Conservation (phyloP, 129 eudicot genomes). For the Tagetes patula region DNA sequence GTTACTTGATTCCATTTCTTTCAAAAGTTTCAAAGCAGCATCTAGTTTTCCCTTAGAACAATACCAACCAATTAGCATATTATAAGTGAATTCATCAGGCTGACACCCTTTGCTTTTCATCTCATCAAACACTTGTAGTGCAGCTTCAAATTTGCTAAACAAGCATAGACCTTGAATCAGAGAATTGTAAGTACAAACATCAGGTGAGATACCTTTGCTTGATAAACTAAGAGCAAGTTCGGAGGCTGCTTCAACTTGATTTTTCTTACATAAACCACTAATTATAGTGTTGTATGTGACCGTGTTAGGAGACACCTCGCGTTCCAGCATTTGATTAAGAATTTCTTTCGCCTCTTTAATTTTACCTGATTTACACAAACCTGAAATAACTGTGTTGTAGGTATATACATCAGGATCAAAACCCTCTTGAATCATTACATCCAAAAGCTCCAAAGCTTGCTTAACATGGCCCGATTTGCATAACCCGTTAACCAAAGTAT, state of each 20-base stretch:
- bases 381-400: slow-evolving; percentile 79
- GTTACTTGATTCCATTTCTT: slow-evolving; percentile 81
- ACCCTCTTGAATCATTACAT: slow-evolving; percentile 80
- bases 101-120: slow-evolving; percentile 81
- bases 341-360: slow-evolving; percentile 66
- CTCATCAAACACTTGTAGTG: slow-evolving; percentile 62
- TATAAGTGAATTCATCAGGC: slow-evolving; percentile 89
- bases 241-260: slow-evolving; percentile 78
- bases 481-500: slow-evolving; percentile 72
- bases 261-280: slow-evolving; percentile 76
- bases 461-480: slow-evolving; percentile 76
- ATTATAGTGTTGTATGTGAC: slow-evolving; percentile 86
- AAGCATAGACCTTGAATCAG: slow-evolving; percentile 86
- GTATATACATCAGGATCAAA: slow-evolving; percentile 79
- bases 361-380: slow-evolving; percentile 71
- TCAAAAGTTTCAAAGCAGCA: slow-evolving; percentile 57
- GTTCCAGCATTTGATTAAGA: slow-evolving; percentile 65
- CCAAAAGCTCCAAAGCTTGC: slow-evolving; percentile 75
- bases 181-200: slow-evolving; percentile 82
- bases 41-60: slow-evolving; percentile 73
- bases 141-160: slow-evolving; percentile 48
- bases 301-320: slow-evolving; percentile 69
- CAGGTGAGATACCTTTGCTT: slow-evolving; percentile 71
- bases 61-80: slow-evolving; percentile 69
- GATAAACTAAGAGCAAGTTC: slow-evolving; percentile 64